A percentile compares a stretch with the other conserved stretches of the same genome.
Conservation (phyloP, 805 yeast genomes). For the Yarrowia sp. region DNA sequence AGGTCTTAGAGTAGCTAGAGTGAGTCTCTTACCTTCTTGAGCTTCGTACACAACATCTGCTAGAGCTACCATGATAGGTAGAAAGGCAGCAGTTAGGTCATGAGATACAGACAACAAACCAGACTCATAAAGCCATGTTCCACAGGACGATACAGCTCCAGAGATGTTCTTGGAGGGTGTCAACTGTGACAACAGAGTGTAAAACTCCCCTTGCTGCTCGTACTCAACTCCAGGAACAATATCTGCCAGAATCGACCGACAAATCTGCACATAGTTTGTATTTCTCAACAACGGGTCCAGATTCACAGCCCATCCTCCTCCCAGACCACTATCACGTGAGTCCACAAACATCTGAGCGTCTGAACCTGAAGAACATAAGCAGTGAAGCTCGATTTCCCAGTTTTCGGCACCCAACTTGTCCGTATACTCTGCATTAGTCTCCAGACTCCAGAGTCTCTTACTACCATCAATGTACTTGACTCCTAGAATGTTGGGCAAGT, state of each 20-base stretch:
- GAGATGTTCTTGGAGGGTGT: neutral
- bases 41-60: neutral
- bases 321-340: neutral
- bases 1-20: neutral
- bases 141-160: neutral
- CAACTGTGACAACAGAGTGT: neutral
- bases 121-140: slow-evolving; percentile 8
- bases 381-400: slow-evolving; percentile 25
- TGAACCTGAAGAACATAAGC: neutral
- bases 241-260: neutral
- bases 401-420: slow-evolving; percentile 15
- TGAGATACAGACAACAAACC: neutral
- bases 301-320: slow-evolving; percentile 4
- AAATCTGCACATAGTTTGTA: neutral
- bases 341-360: slow-evolving; percentile 4
- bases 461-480: slow-evolving; percentile 7
- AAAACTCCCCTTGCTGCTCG: neutral
- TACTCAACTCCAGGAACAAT: neutral
- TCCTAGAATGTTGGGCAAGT: slow-evolving; percentile 4
- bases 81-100: neutral
- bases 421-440: neutral
- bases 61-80: neutral
- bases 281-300: neutral
- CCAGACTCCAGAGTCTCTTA: slow-evolving; percentile 17
- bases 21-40: neutral